phyloP scores from a whole-genome alignment of 208 protist genomes.

The Trypanosoma rangeli region DNA sequence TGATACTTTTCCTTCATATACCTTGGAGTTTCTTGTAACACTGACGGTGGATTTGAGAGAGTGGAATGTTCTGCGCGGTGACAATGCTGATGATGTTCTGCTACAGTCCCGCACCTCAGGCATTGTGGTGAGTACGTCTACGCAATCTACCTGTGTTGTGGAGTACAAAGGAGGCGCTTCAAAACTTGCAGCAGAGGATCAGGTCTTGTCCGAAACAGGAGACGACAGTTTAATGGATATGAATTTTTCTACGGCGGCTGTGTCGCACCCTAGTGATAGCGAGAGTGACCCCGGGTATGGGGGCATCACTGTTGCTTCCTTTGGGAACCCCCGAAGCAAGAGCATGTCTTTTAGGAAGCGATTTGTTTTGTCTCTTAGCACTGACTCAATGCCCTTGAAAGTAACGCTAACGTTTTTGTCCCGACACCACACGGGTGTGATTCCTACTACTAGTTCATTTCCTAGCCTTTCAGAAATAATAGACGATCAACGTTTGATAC shows the following conservation, averaged over 20 bases:
- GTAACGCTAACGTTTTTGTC: constrained; percentile 66
- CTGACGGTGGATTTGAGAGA: constrained; percentile 66
- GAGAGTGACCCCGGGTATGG: constrained; percentile 24
- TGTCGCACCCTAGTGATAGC: constrained; percentile 17
- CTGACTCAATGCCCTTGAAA: constrained; percentile 47
- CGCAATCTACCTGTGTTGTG: constrained; percentile 59
- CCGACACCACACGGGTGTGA: constrained; percentile 37
- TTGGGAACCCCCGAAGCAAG: background rate
- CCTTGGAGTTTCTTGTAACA: constrained; percentile 57
- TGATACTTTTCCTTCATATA: constrained; percentile 31
- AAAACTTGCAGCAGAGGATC: constrained; percentile 21
- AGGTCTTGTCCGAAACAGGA: constrained; percentile 5
- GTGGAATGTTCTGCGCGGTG: constrained; percentile 64
- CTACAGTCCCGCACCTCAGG: constrained; percentile 71
- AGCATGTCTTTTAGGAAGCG: constrained; percentile 62
- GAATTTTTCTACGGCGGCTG: background rate
- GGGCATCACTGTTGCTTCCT: background rate
- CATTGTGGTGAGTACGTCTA: constrained; percentile 59
- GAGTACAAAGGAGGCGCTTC: constrained; percentile 24
- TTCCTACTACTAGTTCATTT: constrained; percentile 30
- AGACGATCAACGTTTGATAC: constrained; percentile 32
- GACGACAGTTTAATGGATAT: constrained; percentile 7
- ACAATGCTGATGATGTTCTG: constrained; percentile 65
- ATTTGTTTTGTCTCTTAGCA: constrained; percentile 51
- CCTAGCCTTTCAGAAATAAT: constrained; percentile 48